Evolutionary conservation across 768 basidiomycete species (phyloP), one percentile per base, ranked within the genome.

Genomic region (Suillus occidentalis): DNA sequence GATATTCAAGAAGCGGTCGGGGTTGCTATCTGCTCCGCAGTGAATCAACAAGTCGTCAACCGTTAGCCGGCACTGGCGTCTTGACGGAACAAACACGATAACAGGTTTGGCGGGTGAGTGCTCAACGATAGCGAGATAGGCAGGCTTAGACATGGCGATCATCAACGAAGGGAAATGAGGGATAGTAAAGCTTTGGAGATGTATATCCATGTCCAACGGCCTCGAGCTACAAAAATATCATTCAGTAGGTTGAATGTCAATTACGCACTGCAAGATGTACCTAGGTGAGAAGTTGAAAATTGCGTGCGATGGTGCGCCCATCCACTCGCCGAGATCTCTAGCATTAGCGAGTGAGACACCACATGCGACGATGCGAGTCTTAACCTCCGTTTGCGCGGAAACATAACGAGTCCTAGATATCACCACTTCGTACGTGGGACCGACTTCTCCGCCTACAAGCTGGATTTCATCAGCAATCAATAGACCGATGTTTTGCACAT

Each of bases 81-180:
- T 85, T 22, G 94, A 95, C 0, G 95, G 91, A 0, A 99, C 97
- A 66, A 99, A 99, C 67, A 93, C 79, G 70, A 99, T 90, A 67
- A 95, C 93, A 0, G 96, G 96, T 70, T 92, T 93, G 5, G 86
- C 83, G 0, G 88, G 84, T 0, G 97, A 89, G 68, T 95, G 89
- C 72, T 99, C 97, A 52, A 89, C 80, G 66, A 98, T 91, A 37
- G 96, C 89, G 8, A 99, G 86, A 75, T 98, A 99, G 0, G 97
- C 93, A 0, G 97, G 97, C 74, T 99, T 99, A 10, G 96, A 95
- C 97, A 99, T 99, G 53, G 95, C 86, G 65, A 99, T 94, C 97
- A 99, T 99, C 49, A 99, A 82, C 0, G 95, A 97, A 0, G 97
- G 95, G 87, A 97, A 97, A 73, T 99, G 97, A n/a, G 95, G 94